Evolutionary conservation across 768 basidiomycete species (phyloP).

Genomic region (Tubosaeta sp.): DNA sequence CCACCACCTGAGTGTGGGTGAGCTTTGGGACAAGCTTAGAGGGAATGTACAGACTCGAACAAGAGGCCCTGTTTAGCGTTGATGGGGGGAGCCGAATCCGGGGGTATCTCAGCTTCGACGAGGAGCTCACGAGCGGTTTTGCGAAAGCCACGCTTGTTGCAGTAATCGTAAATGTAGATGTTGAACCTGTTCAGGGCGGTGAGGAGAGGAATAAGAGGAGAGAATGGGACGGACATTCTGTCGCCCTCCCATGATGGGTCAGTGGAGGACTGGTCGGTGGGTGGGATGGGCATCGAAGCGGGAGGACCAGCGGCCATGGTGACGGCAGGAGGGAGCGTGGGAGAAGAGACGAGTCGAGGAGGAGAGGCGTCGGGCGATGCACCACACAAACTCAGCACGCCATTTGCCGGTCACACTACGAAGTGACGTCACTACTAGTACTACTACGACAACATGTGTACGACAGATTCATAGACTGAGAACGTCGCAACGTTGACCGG

Average conservation of each 20-base stretch:
- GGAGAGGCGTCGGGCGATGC: no score
- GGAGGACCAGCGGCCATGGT: constrained; percentile 22
- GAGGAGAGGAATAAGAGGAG: constrained; percentile 1
- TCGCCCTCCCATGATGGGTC: constrained; percentile 77
- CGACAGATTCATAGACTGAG: constrained; percentile 62
- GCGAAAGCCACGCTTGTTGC: constrained; percentile 70
- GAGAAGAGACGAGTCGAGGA: neutral
- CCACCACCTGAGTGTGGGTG: constrained; percentile 64
- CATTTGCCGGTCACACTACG: constrained; percentile 13
- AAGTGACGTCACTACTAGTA: neutral
- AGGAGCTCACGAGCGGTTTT: constrained; percentile 69
- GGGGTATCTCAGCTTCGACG: constrained; percentile 59
- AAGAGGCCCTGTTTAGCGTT: constrained; percentile 79
- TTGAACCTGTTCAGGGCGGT: constrained; percentile 60
- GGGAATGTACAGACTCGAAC: constrained; percentile 59
- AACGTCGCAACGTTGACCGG: constrained; percentile 88
- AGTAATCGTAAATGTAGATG: constrained; percentile 86
- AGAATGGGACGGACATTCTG: constrained; percentile 56
- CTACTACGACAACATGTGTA: constrained; percentile 31
- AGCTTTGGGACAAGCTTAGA: neutral
- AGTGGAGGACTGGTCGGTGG: constrained; percentile 16
- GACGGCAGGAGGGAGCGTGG: neutral
- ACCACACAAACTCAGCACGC: constrained; percentile 31
- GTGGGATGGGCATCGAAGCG: constrained; percentile 22
- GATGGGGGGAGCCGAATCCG: constrained; percentile 68